These are phyloP conservation scores for Tritrichomonas foetus DNA, from an alignment of 208 protist species.

Conservation along the genomic window DNA sequence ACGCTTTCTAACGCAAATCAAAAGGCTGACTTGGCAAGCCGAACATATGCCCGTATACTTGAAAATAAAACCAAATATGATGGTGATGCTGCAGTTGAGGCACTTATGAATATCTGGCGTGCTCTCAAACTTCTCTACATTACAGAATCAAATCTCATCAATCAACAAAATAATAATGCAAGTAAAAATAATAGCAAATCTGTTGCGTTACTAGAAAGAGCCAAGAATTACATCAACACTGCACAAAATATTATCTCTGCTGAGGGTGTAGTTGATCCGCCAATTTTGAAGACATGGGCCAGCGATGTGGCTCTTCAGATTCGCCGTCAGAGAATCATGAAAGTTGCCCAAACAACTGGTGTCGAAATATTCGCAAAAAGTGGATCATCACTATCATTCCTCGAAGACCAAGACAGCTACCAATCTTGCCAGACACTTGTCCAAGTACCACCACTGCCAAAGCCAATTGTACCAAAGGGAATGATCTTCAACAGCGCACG, in stretches of 20 bases:
- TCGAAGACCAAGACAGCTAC: background rate
- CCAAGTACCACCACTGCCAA: background rate
- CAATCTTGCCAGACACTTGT: background rate
- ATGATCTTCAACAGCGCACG: background rate
- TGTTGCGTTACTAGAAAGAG: background rate
- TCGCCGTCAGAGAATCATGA: background rate
- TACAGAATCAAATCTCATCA: no score
- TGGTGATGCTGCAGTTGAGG: background rate
- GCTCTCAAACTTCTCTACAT: background rate
- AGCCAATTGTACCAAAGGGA: background rate
- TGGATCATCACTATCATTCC: background rate
- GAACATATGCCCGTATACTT: background rate
- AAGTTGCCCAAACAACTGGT: background rate
- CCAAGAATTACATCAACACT: background rate
- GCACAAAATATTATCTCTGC: background rate
- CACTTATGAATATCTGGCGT: background rate
- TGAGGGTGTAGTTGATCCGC: background rate
- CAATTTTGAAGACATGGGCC: background rate
- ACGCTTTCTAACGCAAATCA: background rate
- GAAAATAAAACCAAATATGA: background rate
- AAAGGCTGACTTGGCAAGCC: background rate
- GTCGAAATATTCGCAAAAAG: background rate
- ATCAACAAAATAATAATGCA: no score
- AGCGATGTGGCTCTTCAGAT: background rate
- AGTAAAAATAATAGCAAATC: background rate